phyloP scores from a whole-genome alignment of 305 asterid genomes.

The Salvia sclarea region DNA sequence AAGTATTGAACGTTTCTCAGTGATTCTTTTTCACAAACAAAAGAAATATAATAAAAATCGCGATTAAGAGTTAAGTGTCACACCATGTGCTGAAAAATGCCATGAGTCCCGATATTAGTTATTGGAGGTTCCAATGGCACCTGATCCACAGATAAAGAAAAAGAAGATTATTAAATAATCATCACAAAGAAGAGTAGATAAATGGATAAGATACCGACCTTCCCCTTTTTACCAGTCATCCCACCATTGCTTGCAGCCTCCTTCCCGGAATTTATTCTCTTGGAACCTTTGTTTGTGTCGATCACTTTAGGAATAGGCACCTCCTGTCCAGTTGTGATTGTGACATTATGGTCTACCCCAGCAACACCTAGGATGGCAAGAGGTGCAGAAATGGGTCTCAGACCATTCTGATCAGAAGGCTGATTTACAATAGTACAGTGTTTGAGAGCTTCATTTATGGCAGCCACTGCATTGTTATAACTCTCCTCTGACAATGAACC shows the following conservation, averaged over 20 bases:
- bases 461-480: conserved; percentile 61
- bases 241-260: conserved; percentile 48
- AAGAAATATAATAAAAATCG: conserved; percentile 16
- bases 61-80: conserved; percentile 36
- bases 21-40: not conserved
- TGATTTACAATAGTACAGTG: conserved; percentile 48
- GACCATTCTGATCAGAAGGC: conserved; percentile 40
- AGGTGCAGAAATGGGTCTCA: conserved; percentile 44
- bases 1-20: not conserved
- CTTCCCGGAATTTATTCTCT: conserved; percentile 62
- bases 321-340: conserved; percentile 41
- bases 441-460: conserved; percentile 66
- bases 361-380: conserved; percentile 45
- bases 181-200: conserved; percentile 24
- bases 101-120: conserved; percentile 53
- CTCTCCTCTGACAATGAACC: conserved; percentile 87
- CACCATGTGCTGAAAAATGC: conserved; percentile 70
- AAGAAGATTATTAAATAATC: conserved; percentile 19
- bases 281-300: conserved; percentile 49
- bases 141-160: conserved; percentile 41
- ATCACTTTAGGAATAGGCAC: conserved; percentile 36
- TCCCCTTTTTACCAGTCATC: conserved; percentile 63
- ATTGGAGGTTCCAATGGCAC: conserved; percentile 57
- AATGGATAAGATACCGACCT: conserved; percentile 54
- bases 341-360: conserved; percentile 42